Conservation (phyloP, 169 alveolate species). For the Toxoplasma gondii region DNA sequence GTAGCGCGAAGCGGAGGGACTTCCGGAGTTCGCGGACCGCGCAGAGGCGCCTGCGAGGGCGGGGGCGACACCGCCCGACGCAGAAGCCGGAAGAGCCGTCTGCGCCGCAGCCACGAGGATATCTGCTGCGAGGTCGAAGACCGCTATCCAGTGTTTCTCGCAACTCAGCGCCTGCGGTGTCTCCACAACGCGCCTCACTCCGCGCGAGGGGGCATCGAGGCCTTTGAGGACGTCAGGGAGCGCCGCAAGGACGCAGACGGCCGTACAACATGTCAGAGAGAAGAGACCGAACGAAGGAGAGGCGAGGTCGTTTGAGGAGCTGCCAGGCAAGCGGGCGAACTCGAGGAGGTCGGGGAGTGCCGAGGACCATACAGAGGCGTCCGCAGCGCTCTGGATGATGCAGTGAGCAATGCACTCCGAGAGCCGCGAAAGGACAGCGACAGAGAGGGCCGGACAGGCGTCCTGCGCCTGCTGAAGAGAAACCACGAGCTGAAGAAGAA, state of each 20-base stretch:
- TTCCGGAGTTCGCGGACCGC: background rate
- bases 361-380: background rate
- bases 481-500: background rate
- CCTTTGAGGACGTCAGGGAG: conserved; percentile 11
- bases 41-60: background rate
- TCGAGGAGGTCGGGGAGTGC: conserved; percentile 5
- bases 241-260: conserved; percentile 29
- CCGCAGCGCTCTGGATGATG: background rate
- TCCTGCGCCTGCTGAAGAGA: conserved; percentile 38
- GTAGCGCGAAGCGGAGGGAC: background rate
- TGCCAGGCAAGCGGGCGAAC: conserved; percentile 28
- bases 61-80: background rate
- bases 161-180: background rate
- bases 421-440: conserved; percentile 9
- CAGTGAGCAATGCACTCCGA: conserved; percentile 35
- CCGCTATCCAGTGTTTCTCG: background rate
- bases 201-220: conserved; percentile 46
- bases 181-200: conserved; percentile 12
- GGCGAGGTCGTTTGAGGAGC: background rate
- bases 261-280: conserved; percentile 16
- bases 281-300: background rate
- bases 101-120: background rate
- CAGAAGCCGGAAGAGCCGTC: too few species aligned
- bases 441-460: background rate
- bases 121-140: conserved; percentile 21